Base-by-base conservation (phyloP, 2,329 filamentous ascomycete species). In the Microcyclospora tardicrescens region DNA sequence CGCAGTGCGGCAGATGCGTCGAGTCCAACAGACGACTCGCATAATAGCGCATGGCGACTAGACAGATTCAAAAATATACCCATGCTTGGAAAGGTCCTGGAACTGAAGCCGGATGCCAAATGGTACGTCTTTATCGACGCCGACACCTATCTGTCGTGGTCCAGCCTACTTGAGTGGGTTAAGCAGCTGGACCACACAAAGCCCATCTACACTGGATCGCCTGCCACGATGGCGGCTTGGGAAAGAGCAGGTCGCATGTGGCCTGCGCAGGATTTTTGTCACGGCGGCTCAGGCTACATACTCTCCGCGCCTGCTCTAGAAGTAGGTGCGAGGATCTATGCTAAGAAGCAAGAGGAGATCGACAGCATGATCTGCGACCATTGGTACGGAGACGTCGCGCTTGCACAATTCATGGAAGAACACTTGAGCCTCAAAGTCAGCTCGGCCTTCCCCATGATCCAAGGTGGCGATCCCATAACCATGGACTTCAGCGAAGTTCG, bases 111-210 rank as follows among this genome's bases (percentile, higher is more conserved):
- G 2, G 55, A 68, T 16, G 65, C 67, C 27, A 68, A 66, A 40
- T 76, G 72, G 72, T 75, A 66, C 43, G 58, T 72, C 39, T 75
- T 75, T 50, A 64, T 72, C 34, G 71, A 74, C 45, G 66, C 68
- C 1, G 72, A 76, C 48, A 73, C 71, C 0, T 73, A 70, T 43
- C 54, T 74, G 33, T 56, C 69, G 8, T 69, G 70, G 60, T 55
- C 63, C 19, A 71, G 68, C 24, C 44, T 74, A 31, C 48, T 72
- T 11, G 54, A 61, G 13, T 75, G 68, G 68, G 59, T 75, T 16
- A 57, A 58, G 15, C 56, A 63, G 15, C 66, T 69, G 45, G 65
- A 75, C 49, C 44, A 63, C 2, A 54, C 52, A 2, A 51, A 67
- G 43, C 66, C 67, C 5, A 56, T 62, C 37, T 75, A 73, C 50